Conservation (phyloP, 805 yeast genomes). For the Lipomyces sp. region DNA sequence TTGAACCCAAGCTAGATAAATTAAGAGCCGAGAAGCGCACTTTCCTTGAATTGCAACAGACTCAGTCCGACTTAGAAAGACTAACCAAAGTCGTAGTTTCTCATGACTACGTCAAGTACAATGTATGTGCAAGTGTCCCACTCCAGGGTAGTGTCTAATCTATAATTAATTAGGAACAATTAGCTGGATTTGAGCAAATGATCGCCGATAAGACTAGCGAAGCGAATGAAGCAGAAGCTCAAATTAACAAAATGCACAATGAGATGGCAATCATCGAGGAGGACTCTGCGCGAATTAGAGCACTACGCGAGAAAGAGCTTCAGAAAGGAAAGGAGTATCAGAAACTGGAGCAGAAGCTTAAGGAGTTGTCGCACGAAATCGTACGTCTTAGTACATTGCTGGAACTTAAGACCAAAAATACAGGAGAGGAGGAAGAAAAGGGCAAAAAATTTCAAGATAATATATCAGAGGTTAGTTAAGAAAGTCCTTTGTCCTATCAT, state of each 20-base stretch:
- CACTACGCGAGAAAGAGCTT: constrained; percentile 60
- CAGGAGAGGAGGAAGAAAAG: constrained; percentile 57
- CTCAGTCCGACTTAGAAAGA: constrained; percentile 79
- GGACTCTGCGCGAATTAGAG: constrained; percentile 61
- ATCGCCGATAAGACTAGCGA: constrained; percentile 21
- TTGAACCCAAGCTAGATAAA: constrained; percentile 87
- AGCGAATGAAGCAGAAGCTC: constrained; percentile 14
- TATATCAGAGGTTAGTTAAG: constrained; percentile 46
- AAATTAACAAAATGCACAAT: constrained; percentile 15
- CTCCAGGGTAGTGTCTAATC: not conserved
- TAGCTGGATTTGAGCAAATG: constrained; percentile 18
- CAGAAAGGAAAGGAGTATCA: constrained; percentile 64
- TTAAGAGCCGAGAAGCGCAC: constrained; percentile 79
- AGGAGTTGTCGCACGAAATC: constrained; percentile 60
- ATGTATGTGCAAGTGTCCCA: constrained; percentile 10
- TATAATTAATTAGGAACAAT: constrained; percentile 15
- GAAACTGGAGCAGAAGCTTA: constrained; percentile 63
- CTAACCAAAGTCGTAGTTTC: constrained; percentile 75
- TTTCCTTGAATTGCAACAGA: constrained; percentile 83
- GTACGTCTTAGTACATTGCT: constrained; percentile 70
- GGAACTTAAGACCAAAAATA: constrained; percentile 61
- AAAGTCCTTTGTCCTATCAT: constrained; percentile 22
- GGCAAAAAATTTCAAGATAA: constrained; percentile 46
- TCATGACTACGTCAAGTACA: constrained; percentile 64
- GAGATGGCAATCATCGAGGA: constrained; percentile 65